Evolutionary conservation across 768 basidiomycete genomes (phyloP), one percentile per base, ranked within the genome.

Genomic region (Trametes maxima): DNA sequence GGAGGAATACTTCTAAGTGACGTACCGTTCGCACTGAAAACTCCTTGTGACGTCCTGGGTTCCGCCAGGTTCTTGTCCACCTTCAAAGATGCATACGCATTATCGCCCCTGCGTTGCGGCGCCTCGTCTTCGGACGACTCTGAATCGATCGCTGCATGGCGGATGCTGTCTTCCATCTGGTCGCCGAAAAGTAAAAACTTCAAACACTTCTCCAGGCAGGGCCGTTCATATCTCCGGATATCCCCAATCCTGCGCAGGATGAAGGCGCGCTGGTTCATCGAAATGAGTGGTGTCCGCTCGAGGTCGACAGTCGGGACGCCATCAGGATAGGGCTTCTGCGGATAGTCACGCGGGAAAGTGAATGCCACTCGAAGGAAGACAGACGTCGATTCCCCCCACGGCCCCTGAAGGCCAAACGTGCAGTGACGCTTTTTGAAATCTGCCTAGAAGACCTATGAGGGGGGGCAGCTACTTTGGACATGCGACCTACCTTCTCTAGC

Each of bases 291-390:
- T 65, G 84, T 92, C 19, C 87, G 85, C 69, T 98, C 95, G 2
- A 98, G 79, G 50, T 94, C 92, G 46, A 98, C 84, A 11, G 79
- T 79, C 0, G 92, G 90, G 0, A 81, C 86, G 19, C 88, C 84
- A 11, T 83, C 78, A 0, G 92, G 90, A 67, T 86, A 77, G 1
- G 65, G 65, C 0, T 81, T 80, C 6, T 85, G 79, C 0, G 92
- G 90, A 69, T 98, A 98, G 44, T 84, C 84, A 22, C 85, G 80
- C 0, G 96, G 95, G 68, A 98, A 98, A 1, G 85, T 87, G 76
- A 97, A 95, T 1, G 91, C 89, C 25, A 96, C 83, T 0, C 95
- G 87, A 59, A 95, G 86, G 75, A 93, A 95, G 7, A 90, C 89
- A 19, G 87, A 89, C 12, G 87, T 88, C 0, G 82, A 84, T 57